Evolutionary conservation across 768 basidiomycete species (phyloP), one percentile per base, ranked within the genome.

Genomic region (Mycena venus): DNA sequence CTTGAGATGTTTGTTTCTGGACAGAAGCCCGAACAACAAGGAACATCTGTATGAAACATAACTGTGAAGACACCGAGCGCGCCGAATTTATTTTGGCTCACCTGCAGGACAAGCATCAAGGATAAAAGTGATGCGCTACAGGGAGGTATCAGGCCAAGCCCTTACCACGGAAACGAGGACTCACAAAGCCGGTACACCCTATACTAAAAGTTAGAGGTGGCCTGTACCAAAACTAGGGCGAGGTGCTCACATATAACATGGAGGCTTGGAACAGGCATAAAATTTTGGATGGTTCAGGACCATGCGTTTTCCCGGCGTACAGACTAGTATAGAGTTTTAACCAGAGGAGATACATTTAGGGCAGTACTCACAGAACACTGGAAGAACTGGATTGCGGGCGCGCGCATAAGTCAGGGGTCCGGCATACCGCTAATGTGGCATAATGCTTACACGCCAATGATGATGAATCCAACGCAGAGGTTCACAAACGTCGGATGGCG

Each of bases 401-500:
- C 62, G 76, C 12, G 27, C 25, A 5, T 14, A 36, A n/a, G 70
- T 69, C 60, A 32, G 23, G 21, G 31, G 31, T 25, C n/a, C n/a
- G n/a, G 15, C 51, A 42, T 17, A 32, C n/a, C 12, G 15, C 3
- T 38, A 2, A 38, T 21, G 27, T 56, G 21, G 1, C 36, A 66
- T 58, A 69, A 34, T 14, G 80, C 87, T 76, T 68, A 88, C 87
- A 88, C 76, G 55, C 89, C 89, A 55, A 83, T 81, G 14, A 90
- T 83, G 17, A 88, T 85, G 72, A 88, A 89, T 21, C 85, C 84
- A 10, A 88, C 75, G 56, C 85, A 85, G 7, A 89, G 80, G 63
- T 88, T 89, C 17, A 87, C 75, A 70, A 89, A 88, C 11, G 88
- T 88, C 27, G 85, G 80, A 80, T 89, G 85, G 17, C 88, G 85